Conservation (phyloP, 768 basidiomycete genomes). For the Epithele typhae region DNA sequence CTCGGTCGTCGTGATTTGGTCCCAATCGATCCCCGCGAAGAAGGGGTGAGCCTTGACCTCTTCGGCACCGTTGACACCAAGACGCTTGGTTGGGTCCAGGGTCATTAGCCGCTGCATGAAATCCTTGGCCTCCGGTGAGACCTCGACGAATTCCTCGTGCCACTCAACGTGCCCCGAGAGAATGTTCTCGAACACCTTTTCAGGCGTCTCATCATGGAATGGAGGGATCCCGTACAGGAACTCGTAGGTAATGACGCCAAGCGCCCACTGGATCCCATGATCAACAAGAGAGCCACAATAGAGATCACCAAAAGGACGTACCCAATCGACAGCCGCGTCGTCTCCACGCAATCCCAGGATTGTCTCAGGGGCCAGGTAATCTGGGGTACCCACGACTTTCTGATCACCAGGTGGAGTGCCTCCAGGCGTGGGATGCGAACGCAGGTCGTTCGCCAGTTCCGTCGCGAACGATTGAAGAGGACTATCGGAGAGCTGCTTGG, state of each 20-base stretch:
- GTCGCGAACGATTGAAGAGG: constrained; percentile 84
- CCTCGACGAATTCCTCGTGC: constrained; percentile 92
- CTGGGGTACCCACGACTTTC: constrained; percentile 96
- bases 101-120: constrained; percentile 87
- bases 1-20: constrained; percentile 80
- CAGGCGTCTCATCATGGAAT: constrained; percentile 96
- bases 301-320: constrained; percentile 37
- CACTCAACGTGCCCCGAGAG: constrained; percentile 91
- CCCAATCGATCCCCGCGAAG: constrained; percentile 90
- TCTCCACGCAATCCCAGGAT: constrained; percentile 94
- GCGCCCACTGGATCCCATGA: constrained; percentile 75
- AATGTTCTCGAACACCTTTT: constrained; percentile 98
- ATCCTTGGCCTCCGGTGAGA: constrained; percentile 80
- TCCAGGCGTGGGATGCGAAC: constrained; percentile 68
- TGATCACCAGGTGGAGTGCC: constrained; percentile 79
- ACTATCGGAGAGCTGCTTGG: constrained; percentile 54
- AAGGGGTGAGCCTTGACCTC: constrained; percentile 94
- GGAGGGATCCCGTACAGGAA: constrained; percentile 96
- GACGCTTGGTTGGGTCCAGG: constrained; percentile 69
- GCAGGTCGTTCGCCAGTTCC: constrained; percentile 77
- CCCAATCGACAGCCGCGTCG: constrained; percentile 96
- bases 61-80: constrained; percentile 83
- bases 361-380: constrained; percentile 94
- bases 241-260: constrained; percentile 97
- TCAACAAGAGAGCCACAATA: constrained; percentile 10